phyloP scores from a whole-genome alignment of 1,139 yeast species.

The Ogataea hybrid region DNA sequence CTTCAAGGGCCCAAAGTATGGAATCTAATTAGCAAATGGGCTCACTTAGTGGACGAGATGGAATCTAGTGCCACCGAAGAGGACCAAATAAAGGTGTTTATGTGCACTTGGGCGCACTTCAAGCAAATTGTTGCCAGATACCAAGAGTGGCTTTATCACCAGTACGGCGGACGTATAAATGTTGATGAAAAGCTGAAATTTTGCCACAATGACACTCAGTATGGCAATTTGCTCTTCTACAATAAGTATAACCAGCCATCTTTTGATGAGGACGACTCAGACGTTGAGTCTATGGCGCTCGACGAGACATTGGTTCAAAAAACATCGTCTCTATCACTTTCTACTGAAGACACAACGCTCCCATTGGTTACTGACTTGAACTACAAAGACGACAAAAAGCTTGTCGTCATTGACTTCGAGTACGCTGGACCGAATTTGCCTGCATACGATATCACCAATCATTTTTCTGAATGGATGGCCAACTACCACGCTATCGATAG shows the following conservation, averaged over 20 bases:
- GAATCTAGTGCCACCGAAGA: conserved; percentile 32
- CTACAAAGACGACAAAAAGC: conserved; percentile 52
- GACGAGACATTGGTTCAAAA: conserved; percentile 19
- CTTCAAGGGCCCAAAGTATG: conserved; percentile 65
- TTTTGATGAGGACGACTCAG: conserved; percentile 29
- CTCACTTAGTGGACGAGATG: conserved; percentile 47
- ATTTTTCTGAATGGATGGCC: conserved; percentile 94
- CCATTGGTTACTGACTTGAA: conserved; percentile 30
- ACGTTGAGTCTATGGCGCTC: conserved; percentile 15
- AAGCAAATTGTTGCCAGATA: conserved; percentile 48
- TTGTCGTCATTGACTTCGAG: conserved; percentile 95
- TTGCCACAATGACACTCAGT: conserved; percentile 95
- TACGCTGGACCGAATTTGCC: conserved; percentile 93
- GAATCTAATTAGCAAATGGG: conserved; percentile 74
- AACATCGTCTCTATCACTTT: conserved; percentile 20
- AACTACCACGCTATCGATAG: conserved; percentile 74
- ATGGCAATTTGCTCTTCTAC: conserved; percentile 75
- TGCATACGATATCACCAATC: conserved; percentile 88
- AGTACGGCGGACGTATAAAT: conserved; percentile 44
- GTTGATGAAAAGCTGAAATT: conserved; percentile 59
- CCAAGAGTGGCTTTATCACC: conserved; percentile 58
- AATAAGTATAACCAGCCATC: conserved; percentile 27
- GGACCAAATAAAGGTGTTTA: conserved; percentile 44
- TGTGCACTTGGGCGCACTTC: conserved; percentile 50
- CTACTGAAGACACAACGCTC: conserved; percentile 17